Evolutionary conservation across 2,329 filamentous ascomycete species (phyloP).

Genomic region (Pseudopyrenochaeta lycopersici): DNA sequence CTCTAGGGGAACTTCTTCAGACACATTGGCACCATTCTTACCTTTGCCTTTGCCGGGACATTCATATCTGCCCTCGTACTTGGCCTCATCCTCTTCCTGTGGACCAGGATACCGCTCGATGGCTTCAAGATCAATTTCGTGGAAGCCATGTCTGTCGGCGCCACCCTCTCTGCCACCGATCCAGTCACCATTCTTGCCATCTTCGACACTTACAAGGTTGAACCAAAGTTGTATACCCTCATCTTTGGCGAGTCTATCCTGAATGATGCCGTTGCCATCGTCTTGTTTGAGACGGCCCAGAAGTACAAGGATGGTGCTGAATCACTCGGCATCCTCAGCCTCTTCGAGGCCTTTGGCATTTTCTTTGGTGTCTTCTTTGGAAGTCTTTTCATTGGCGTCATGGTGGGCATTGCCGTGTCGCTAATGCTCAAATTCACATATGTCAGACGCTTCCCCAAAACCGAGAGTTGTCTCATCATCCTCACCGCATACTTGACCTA

Average conservation of each 20-base stretch:
- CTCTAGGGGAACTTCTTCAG: conserved; percentile 90
- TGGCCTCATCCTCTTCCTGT: conserved; percentile 86
- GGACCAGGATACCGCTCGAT: conserved; percentile 86
- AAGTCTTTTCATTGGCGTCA: conserved; percentile 86
- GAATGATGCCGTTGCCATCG: conserved; percentile 98
- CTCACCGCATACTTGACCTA: conserved; percentile 96
- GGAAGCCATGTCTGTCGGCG: conserved; percentile 95
- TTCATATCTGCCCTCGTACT: conserved; percentile 98
- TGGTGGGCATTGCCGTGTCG: conserved; percentile 87
- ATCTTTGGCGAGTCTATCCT: conserved; percentile 99
- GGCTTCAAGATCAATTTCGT: conserved; percentile 88
- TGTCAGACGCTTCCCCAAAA: conserved; percentile 90
- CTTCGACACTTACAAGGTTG: conserved; percentile 99
- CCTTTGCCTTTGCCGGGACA: conserved; percentile 96
- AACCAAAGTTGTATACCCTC: conserved; percentile 97
- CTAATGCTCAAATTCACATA: conserved; percentile 94
- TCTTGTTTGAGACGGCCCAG: conserved; percentile 97
- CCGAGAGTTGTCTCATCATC: conserved; percentile 93
- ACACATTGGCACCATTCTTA: conserved; percentile 96
- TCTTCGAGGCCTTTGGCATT: conserved; percentile 91
- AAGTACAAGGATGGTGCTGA: conserved; percentile 82
- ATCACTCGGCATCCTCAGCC: conserved; percentile 75
- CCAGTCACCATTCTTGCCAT: conserved; percentile 98
- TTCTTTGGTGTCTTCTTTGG: conserved; percentile 97
- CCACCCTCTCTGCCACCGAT: conserved; percentile 94